Evolutionary conservation across 208 protist genomes (phyloP).

Genomic region (Leishmania arabica): DNA sequence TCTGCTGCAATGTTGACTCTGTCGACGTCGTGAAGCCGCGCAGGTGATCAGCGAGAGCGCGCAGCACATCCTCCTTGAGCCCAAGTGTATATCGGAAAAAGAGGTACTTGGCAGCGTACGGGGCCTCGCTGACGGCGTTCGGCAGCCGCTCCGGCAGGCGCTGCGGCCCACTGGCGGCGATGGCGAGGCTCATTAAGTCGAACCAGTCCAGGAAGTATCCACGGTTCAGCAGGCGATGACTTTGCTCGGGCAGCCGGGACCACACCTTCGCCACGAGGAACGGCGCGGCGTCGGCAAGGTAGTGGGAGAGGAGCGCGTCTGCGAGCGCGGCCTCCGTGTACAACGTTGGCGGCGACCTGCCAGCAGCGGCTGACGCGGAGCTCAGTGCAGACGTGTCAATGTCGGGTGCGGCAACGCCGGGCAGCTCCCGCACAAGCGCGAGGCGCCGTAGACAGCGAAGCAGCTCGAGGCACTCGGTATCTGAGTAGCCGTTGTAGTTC

Average conservation of each 20-base stretch:
- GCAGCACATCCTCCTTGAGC: constrained; percentile 46
- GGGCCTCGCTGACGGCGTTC: constrained; percentile 62
- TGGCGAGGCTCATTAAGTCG: constrained; percentile 69
- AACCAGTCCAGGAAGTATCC: constrained; percentile 78
- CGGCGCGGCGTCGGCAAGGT: constrained; percentile 63
- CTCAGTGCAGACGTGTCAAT: constrained; percentile 21
- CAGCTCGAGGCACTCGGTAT: constrained; percentile 72
- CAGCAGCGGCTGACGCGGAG: neutral
- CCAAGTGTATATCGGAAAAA: constrained; percentile 79
- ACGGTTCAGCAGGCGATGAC: constrained; percentile 46
- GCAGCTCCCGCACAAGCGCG: constrained; percentile 61
- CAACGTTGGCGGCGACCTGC: constrained; percentile 23
- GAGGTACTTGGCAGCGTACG: constrained; percentile 77
- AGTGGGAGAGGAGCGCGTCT: constrained; percentile 48
- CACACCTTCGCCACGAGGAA: constrained; percentile 77
- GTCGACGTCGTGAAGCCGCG: constrained; percentile 1
- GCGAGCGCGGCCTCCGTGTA: constrained; percentile 54
- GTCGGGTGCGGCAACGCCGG: constrained; percentile 31
- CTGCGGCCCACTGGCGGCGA: constrained; percentile 57
- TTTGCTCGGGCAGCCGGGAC: constrained; percentile 77
- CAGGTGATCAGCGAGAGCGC: constrained; percentile 35
- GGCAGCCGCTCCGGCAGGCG: constrained; percentile 61
- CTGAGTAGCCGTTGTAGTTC: constrained; percentile 65
- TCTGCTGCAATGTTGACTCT: neutral
- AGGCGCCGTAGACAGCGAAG: constrained; percentile 82